phyloP scores from a whole-genome alignment of 345 rosid genomes.

The Brassica cretica region DNA sequence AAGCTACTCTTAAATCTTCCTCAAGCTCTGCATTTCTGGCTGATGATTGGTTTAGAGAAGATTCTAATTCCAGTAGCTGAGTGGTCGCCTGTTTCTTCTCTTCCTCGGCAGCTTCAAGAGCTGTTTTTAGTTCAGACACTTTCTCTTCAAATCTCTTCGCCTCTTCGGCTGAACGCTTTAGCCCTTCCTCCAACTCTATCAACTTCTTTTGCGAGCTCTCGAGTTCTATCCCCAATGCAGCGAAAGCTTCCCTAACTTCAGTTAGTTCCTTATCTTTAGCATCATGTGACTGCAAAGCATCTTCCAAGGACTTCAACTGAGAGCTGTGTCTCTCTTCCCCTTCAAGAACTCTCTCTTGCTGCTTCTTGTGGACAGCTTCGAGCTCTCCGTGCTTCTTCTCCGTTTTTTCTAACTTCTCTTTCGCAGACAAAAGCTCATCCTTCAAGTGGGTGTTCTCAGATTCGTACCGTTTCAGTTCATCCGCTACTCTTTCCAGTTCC shows the following conservation, averaged over 20 bases:
- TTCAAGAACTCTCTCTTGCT: slow-evolving; percentile 67
- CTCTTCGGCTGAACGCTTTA: slow-evolving; percentile 58
- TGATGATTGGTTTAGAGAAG: slow-evolving; percentile 50
- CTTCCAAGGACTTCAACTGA: slow-evolving; percentile 59
- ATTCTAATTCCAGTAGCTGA: slow-evolving; percentile 62
- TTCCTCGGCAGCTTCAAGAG: slow-evolving; percentile 57
- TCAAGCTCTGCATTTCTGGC: slow-evolving; percentile 54
- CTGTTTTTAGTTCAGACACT: slow-evolving; percentile 50
- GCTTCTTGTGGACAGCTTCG: slow-evolving; percentile 57
- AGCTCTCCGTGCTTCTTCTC: slow-evolving; percentile 66
- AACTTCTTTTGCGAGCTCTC: slow-evolving; percentile 64
- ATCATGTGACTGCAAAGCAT: slow-evolving; percentile 67
- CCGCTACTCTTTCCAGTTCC: slow-evolving; percentile 72
- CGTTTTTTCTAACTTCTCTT: slow-evolving; percentile 60
- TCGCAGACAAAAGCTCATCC: slow-evolving; percentile 55
- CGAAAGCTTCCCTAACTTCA: slow-evolving; percentile 75
- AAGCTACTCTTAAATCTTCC: slow-evolving; percentile 52
- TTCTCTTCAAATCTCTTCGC: slow-evolving; percentile 66
- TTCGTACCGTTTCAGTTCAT: slow-evolving; percentile 63
- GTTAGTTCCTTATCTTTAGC: slow-evolving; percentile 73
- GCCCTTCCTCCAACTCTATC: slow-evolving; percentile 64
- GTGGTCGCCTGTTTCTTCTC: slow-evolving; percentile 52
- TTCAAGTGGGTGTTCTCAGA: slow-evolving; percentile 57
- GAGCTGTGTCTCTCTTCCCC: slow-evolving; percentile 60
- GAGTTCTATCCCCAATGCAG: slow-evolving; percentile 60